Evolutionary conservation across 495 filamentous ascomycete species (phyloP), one percentile per base, ranked within the genome.

Genomic region (Penicillium ucsense): DNA sequence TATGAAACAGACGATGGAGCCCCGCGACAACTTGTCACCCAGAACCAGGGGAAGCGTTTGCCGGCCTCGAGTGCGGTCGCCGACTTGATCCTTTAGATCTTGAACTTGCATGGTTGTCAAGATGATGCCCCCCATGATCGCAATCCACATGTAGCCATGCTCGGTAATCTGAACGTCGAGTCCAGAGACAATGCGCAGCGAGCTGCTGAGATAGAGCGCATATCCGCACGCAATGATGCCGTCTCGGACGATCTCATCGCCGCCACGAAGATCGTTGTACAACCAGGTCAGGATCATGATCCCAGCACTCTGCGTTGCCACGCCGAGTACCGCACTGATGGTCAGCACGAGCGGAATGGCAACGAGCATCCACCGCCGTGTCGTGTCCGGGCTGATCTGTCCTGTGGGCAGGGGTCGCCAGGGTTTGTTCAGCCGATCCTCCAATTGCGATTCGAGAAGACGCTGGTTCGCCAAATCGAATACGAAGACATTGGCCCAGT

Each of bases 181-280:
- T 11, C 46, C 46, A 39, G 35, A 34, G 38, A 39, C 46, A 8
- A 48, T 35, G 9, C 38, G 31, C 8, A 48, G 46, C 6, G 46
- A 48, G 38, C 46, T 35, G 4, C 38, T 40, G 30, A 48, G 38
- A n/a, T 48, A 48, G 0, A 48, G 32, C 1, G 30, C 46, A 8
- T 48, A 48, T 9, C 60, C 74, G 5, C 58, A 8, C 2, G 73
- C 66, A 39, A 68, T 78, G 41, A 80, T 59, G 0, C 65, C n/a
- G 38, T 80, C 67, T 3, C 78, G 62, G 3, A 63, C 53, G 8
- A 64, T 48, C 38, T 74, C 66, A 48, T 79, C 72, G 4, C 62
- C 70, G 0, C 71, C 74, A 6, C 59, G 47, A 4, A 78, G 59
- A 47, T 82, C 74, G 52, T 81, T 80, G 62, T 83, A 81, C 41